phyloP scores from a whole-genome alignment of 345 rosid species.

The Brassica cretica region DNA sequence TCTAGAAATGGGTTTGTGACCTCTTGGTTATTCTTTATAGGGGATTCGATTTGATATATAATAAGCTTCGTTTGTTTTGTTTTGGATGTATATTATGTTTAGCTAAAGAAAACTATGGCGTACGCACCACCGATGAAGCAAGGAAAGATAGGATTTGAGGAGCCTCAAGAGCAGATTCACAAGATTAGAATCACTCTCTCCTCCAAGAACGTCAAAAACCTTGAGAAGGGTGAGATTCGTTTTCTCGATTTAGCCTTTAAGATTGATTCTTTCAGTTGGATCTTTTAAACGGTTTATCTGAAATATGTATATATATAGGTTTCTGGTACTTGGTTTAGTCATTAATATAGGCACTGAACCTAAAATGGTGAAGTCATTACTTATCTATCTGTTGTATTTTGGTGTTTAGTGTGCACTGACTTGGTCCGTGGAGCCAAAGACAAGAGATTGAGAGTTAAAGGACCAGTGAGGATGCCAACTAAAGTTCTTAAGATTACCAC shows the following conservation, averaged over 20 bases:
- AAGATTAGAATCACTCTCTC: conserved; percentile 77
- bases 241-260: not conserved
- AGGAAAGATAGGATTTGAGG: conserved; percentile 63
- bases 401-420: conserved; percentile 47
- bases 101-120: conserved; percentile 38
- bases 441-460: conserved; percentile 57
- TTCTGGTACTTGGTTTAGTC: not conserved
- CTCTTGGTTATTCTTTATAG: not conserved
- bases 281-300: not conserved
- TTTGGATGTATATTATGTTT: not conserved
- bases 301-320: not conserved
- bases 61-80: not conserved
- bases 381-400: not conserved
- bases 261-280: not conserved
- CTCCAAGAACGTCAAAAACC: conserved; percentile 71
- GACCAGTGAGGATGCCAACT: conserved; percentile 65
- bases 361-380: not conserved
- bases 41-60: not conserved
- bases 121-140: conserved; percentile 52
- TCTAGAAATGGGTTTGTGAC: not conserved
- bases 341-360: not conserved
- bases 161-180: conserved; percentile 63
- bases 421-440: conserved; percentile 64
- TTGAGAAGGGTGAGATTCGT: conserved; percentile 55
- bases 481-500: conserved; percentile 59